Conservation (phyloP, 768 basidiomycete genomes). For the Mycena sanguinolenta region DNA sequence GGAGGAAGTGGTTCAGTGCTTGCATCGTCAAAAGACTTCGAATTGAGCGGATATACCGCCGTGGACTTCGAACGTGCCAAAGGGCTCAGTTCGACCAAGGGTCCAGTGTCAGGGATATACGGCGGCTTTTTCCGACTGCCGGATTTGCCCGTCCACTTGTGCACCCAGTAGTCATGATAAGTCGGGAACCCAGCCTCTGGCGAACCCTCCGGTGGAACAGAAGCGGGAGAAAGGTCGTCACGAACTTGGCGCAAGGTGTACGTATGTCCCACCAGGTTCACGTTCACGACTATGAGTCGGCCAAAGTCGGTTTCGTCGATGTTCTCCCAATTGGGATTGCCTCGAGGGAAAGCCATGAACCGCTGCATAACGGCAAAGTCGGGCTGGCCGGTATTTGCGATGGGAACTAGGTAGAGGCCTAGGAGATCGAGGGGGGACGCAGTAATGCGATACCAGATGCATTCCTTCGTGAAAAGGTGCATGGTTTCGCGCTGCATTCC, state of each 20-base stretch:
- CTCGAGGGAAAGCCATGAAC: conserved; percentile 66
- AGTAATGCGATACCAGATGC: conserved; percentile 75
- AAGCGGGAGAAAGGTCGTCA: conserved; percentile 75
- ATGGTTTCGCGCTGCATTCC: conserved; percentile 67
- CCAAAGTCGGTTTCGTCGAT: conserved; percentile 64
- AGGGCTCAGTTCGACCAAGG: conserved; percentile 69
- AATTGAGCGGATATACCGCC: conserved; percentile 53
- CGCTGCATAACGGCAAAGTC: conserved; percentile 71
- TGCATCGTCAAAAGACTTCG: not conserved
- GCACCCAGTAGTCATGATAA: conserved; percentile 71
- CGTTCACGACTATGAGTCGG: conserved; percentile 67
- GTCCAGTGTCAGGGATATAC: conserved; percentile 66
- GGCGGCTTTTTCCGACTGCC: conserved; percentile 48
- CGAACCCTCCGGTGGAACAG: conserved; percentile 65
- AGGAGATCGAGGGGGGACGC: conserved; percentile 65
- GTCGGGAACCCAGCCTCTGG: conserved; percentile 61
- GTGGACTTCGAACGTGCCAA: conserved; percentile 55
- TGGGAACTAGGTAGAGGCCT: conserved; percentile 76
- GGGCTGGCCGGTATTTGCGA: conserved; percentile 61
- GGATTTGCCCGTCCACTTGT: conserved; percentile 66
- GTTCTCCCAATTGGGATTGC: conserved; percentile 63
- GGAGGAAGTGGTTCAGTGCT: conserved; percentile 12
- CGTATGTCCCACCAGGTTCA: conserved; percentile 66
- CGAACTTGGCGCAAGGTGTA: conserved; percentile 71
- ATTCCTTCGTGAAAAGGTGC: conserved; percentile 73